These are phyloP conservation scores for Aspergillus sp. DNA, from an alignment of 2,329 filamentous ascomycete species.

Conservation along the genomic window DNA sequence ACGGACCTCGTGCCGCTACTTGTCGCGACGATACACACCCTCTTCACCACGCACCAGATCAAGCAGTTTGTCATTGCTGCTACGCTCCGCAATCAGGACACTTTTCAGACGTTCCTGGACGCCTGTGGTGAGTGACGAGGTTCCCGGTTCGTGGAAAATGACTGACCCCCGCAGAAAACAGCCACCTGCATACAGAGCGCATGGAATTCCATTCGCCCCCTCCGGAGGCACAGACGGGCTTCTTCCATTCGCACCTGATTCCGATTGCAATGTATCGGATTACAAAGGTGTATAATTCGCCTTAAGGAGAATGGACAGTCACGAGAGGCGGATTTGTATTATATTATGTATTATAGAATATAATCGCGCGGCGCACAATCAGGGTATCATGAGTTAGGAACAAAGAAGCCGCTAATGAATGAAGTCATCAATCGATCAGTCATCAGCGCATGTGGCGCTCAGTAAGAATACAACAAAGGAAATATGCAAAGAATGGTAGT, in stretches of 20 bases:
- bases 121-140: constrained; percentile 54
- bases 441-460: constrained; percentile 1
- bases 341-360: background rate
- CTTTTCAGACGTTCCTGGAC: constrained; percentile 58
- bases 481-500: constrained; percentile 1
- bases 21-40: constrained; percentile 53
- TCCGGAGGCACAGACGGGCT: constrained; percentile 44
- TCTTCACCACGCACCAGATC: constrained; percentile 54
- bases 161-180: constrained; percentile 24
- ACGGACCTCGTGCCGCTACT: constrained; percentile 57
- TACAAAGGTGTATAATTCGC: constrained; percentile 8
- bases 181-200: constrained; percentile 36
- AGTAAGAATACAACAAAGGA: constrained; percentile 1
- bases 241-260: constrained; percentile 47
- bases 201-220: constrained; percentile 44
- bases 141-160: background rate
- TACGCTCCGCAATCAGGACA: constrained; percentile 61
- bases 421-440: constrained; percentile 3
- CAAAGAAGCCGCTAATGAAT: constrained; percentile 2
- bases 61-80: constrained; percentile 59
- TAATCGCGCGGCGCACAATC: background rate
- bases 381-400: constrained; percentile 7
- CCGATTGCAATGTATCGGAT: constrained; percentile 40
- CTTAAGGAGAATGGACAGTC: background rate
- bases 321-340: background rate